Conservation (phyloP, 225 moss, liverwort and hornwort species). For the Rhytidiadelphus loreus region DNA sequence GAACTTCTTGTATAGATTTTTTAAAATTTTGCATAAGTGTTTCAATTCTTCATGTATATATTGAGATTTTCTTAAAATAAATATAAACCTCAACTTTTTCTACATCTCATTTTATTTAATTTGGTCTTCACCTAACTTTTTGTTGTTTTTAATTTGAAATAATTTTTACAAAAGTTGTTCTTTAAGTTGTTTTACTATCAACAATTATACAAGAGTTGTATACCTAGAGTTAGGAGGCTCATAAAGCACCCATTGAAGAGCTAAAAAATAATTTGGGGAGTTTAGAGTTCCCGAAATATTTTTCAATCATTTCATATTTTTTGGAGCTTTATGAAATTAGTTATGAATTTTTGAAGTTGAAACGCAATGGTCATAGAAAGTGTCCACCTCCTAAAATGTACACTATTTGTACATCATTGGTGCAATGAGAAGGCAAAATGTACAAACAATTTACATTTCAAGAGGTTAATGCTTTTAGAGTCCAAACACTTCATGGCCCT, state of each 20-base stretch:
- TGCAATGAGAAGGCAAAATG: neutral
- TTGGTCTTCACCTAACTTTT: no score
- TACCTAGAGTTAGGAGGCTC: no score
- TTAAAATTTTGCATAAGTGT: no score
- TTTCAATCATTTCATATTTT: neutral
- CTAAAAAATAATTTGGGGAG: neutral
- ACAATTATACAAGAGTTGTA: no score
- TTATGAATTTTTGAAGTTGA: neutral
- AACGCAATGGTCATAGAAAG: accelerated
- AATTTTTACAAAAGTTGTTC: no score
- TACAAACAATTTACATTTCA: neutral
- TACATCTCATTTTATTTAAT: no score
- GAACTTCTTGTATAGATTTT: no score
- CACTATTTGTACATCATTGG: accelerated
- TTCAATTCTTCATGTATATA: no score
- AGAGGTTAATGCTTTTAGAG: accelerated
- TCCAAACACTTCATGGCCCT: accelerated
- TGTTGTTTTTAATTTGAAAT: no score
- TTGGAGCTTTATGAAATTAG: neutral
- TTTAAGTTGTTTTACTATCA: no score
- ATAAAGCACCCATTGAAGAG: neutral
- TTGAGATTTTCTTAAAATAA: no score
- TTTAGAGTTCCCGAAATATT: neutral
- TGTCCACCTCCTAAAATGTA: accelerated
- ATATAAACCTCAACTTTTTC: no score